Evolutionary conservation across 257 asterid species (phyloP).

Genomic region (Lantana camara): DNA sequence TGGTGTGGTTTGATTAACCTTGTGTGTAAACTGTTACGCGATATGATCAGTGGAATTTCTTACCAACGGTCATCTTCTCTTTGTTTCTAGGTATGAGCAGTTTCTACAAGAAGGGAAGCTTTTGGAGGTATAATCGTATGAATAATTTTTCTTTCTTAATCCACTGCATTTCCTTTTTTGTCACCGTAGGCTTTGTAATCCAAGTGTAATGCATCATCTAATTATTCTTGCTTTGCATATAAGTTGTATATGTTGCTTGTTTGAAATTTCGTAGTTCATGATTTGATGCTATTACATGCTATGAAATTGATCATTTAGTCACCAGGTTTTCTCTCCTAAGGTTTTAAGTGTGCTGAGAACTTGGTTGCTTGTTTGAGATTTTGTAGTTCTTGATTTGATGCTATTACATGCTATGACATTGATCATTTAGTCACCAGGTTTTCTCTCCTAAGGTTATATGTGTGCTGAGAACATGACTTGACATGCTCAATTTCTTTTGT

Average conservation of each 20-base stretch:
- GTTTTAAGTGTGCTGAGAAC: neutral
- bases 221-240: neutral
- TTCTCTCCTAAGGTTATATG: neutral
- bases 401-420: neutral
- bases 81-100: conserved; percentile 68
- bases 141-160: conserved; percentile 7
- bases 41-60: conserved; percentile 3
- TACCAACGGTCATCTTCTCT: neutral
- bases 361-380: conserved; percentile 2
- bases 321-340: neutral
- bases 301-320: conserved; percentile 4
- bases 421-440: conserved; percentile 2
- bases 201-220: conserved; percentile 17
- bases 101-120: conserved; percentile 85
- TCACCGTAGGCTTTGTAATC: conserved; percentile 6
- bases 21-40: conserved; percentile 15
- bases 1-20: neutral
- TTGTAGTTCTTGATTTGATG: neutral
- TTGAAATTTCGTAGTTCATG: conserved; percentile 2
- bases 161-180: neutral
- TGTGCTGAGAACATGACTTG: neutral
- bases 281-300: neutral
- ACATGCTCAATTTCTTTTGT: neutral
- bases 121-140: conserved; percentile 63
- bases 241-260: neutral